Base-by-base conservation (phyloP, 192 early-diverging fungal genomes). In the Radiomyces spectabilis region DNA sequence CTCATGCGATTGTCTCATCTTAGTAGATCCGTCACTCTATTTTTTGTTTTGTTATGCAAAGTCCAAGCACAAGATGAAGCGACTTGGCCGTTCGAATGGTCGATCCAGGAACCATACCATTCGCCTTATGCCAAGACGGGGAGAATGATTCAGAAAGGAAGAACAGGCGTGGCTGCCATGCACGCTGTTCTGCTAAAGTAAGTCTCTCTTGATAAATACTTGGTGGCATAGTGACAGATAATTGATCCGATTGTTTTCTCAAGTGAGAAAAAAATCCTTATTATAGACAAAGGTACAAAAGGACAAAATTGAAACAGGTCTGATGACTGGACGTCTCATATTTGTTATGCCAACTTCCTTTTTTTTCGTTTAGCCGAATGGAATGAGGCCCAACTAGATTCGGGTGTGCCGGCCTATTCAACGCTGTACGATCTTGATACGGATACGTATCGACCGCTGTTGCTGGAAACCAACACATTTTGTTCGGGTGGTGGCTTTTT, bases 401-500 rank as follows among this genome's bases (percentile, higher is more conserved):
- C 58, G 15, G 73, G 73, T 24, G 49, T 61, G 10, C 53, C 56
- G 19, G 73, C 73, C 0, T 79, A 61, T 42, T 72, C 65, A 19
- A 60, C 48, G 21, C 63, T 74, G 45, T 79, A 77, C 32, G 74
- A 76, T 45, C 43, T 77, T 6, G 49, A 43, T 10, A 67, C 47
- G 5, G 73, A 79, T 40, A 30, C 46, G n/a, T 70, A 61, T 41
- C 62, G 77, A 27, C 29, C 68, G 10, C 53, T 77, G 0, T 54
- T 64, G 18, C 54, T 77, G 15, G 39, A 64, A 8, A 77, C 72
- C 38, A 77, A 79, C 41, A 79, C 74, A 15, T 79, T 79, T 50
- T 79, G 77, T 43, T 79, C 77, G 1, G 77, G 68, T 5, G 77
- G 77, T 43, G 72, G 72, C 8, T 79, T 77, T 41, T 39, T 77